These are phyloP conservation scores for Periconia sp. DNA, from an alignment of 2,329 filamentous ascomycete species.

Conservation along the genomic window DNA sequence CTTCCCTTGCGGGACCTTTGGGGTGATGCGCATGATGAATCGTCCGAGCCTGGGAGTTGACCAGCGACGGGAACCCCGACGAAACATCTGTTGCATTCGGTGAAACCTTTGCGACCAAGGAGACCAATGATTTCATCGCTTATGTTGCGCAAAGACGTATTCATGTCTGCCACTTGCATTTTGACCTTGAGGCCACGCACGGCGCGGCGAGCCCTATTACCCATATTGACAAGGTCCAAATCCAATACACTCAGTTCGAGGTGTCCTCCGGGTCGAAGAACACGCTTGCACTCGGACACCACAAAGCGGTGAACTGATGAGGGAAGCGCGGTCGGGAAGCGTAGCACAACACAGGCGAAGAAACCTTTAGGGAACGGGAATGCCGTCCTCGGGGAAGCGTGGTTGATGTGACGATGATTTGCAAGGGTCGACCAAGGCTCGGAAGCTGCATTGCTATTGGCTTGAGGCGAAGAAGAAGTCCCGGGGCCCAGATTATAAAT, in stretches of 20 bases:
- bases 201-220: constrained; percentile 67
- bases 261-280: constrained; percentile 75
- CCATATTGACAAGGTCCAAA: constrained; percentile 81
- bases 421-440: constrained; percentile 45
- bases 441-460: constrained; percentile 4
- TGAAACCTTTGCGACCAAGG: constrained; percentile 69
- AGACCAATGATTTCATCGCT: constrained; percentile 63
- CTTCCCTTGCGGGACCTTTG: constrained; percentile 31
- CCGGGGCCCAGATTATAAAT: constrained; percentile 69
- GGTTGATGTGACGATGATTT: constrained; percentile 77
- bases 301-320: constrained; percentile 71
- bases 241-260: constrained; percentile 80
- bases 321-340: constrained; percentile 71
- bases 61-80: constrained; percentile 74
- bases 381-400: constrained; percentile 61
- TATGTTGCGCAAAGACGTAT: constrained; percentile 59
- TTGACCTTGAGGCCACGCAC: constrained; percentile 72
- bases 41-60: constrained; percentile 37
- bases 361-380: constrained; percentile 77
- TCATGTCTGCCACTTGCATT: constrained; percentile 62
- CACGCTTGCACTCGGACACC: constrained; percentile 73
- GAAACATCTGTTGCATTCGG: constrained; percentile 72
- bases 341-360: constrained; percentile 74
- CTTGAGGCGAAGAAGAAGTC: constrained; percentile 20
- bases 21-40: constrained; percentile 23